Base-by-base conservation (phyloP, 164 flowering plant genomes). In the Berberis thunbergii region DNA sequence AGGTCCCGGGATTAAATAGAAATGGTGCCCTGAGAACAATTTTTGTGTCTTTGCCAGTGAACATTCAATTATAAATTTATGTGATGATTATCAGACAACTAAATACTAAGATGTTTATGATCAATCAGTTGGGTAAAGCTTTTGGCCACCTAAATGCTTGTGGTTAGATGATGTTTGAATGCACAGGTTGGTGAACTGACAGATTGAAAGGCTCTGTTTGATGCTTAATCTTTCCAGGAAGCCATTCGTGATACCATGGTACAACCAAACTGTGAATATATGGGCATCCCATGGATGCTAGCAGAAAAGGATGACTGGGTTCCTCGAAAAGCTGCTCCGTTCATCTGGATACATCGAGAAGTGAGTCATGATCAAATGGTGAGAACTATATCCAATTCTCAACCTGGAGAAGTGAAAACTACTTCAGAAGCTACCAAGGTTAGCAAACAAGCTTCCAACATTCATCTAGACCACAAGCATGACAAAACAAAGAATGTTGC, bases 301-400 rank as follows among this genome's bases (percentile, higher is more conserved):
- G 96, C 89, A 11, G 99, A 91, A 56, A 91, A 85, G 72, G 86
- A 89, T 72, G 99, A 95, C 67, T 95, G 97, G 99, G 77, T 83
- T 10, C 89, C 89, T 0, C 67, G 83, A n/a, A 63, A 63, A 42
- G 26, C 43, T 43, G 66, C 66, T 13, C 66, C 66, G 54, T 63
- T 53, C 26, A 42, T 53, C 45, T 54, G 66, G 66, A 11, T 43
- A 4, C 52, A 43, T 43, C 66, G 43, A 53, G 66, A 63, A 41
- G 45, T 48, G 10, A 48, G 4, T 49, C 11, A 11, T 43, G 65
- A 62, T 12, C 12, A 12, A 3, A 11, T 12, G 6, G 12, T 38
- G 13, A 12, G 41, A 8, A 53, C 45, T 7, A 4, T 39, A 46
- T 48, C 73, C 42, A 53, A 49, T 54, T 54, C 58, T 59, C 81